Evolutionary conservation across 192 early-diverging fungal genomes (phyloP).

Genomic region (Linnemannia schmuckeri): DNA sequence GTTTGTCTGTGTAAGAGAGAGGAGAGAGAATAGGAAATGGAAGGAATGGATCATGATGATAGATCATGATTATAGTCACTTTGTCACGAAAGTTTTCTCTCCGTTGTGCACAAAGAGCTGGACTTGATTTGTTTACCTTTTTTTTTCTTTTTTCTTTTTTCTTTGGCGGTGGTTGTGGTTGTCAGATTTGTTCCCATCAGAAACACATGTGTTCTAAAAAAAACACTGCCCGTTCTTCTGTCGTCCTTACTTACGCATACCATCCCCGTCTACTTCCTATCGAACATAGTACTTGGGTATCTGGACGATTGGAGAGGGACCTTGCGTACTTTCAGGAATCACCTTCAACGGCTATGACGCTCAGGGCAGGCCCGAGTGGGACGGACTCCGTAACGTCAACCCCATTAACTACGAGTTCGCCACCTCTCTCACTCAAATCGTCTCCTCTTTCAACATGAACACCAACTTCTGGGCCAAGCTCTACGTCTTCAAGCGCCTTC

Average conservation of each 20-base stretch:
- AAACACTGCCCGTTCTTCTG: neutral
- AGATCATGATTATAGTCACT: constrained; percentile 6
- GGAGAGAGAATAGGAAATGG: neutral
- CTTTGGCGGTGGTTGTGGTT: neutral
- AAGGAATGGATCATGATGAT: neutral
- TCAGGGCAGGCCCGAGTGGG: constrained; percentile 59
- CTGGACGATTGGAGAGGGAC: constrained; percentile 72
- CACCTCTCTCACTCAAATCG: constrained; percentile 65
- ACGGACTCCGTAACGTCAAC: constrained; percentile 68
- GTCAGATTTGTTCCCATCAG: neutral
- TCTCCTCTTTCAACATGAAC: constrained; percentile 73
- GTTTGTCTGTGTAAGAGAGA: neutral
- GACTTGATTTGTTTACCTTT: neutral
- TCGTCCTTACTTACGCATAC: neutral
- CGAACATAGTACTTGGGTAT: constrained; percentile 68
- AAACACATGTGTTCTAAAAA: neutral
- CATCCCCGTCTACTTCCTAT: neutral
- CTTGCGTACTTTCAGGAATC: constrained; percentile 68
- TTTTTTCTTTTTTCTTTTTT: constrained; percentile 2
- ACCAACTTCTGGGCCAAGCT: constrained; percentile 75
- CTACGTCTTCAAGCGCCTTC: constrained; percentile 72
- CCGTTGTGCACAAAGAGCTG: neutral
- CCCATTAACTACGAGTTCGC: constrained; percentile 65
- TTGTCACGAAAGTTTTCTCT: neutral
- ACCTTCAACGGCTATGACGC: constrained; percentile 67